These are phyloP conservation scores for Mucor mucedo DNA, from an alignment of 371 early-diverging fungal genomes.

Conservation along the genomic window DNA sequence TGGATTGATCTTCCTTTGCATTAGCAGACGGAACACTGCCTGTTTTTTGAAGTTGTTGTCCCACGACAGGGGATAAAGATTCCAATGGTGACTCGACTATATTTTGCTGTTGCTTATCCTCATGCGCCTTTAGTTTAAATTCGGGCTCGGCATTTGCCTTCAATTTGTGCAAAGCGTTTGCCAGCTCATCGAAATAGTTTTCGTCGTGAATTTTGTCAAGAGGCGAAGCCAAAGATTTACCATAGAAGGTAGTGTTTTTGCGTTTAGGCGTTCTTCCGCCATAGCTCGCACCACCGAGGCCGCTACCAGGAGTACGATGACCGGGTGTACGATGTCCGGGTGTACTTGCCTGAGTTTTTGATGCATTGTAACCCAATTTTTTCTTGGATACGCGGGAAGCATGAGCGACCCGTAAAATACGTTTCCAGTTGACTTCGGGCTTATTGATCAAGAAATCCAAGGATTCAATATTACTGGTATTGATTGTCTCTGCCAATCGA, in stretches of 20 bases:
- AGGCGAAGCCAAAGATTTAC: constrained; percentile 42
- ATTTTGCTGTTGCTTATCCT: constrained; percentile 12
- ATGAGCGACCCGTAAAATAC: constrained; percentile 61
- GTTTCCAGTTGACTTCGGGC: constrained; percentile 75
- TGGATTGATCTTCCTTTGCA: background rate
- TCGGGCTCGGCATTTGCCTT: constrained; percentile 25
- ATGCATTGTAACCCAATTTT: constrained; percentile 56
- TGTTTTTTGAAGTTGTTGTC: background rate
- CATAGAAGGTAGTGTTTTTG: constrained; percentile 49
- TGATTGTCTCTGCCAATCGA: constrained; percentile 76
- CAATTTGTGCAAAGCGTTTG: constrained; percentile 37
- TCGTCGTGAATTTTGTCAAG: constrained; percentile 43
- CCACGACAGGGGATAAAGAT: constrained; percentile 5
- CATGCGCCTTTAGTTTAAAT: constrained; percentile 63
- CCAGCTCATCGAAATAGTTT: constrained; percentile 47
- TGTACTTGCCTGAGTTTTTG: constrained; percentile 58
- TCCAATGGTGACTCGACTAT: background rate
- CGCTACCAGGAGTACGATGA: constrained; percentile 41
- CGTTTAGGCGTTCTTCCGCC: constrained; percentile 52
- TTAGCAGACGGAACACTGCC: background rate
- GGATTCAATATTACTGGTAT: constrained; percentile 80
- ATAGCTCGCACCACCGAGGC: constrained; percentile 43
- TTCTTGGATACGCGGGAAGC: constrained; percentile 38
- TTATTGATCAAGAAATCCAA: constrained; percentile 86
- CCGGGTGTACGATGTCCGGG: constrained; percentile 52